These are phyloP conservation scores for Lyophyllum atratum DNA, from an alignment of 768 basidiomycete genomes.

Conservation along the genomic window DNA sequence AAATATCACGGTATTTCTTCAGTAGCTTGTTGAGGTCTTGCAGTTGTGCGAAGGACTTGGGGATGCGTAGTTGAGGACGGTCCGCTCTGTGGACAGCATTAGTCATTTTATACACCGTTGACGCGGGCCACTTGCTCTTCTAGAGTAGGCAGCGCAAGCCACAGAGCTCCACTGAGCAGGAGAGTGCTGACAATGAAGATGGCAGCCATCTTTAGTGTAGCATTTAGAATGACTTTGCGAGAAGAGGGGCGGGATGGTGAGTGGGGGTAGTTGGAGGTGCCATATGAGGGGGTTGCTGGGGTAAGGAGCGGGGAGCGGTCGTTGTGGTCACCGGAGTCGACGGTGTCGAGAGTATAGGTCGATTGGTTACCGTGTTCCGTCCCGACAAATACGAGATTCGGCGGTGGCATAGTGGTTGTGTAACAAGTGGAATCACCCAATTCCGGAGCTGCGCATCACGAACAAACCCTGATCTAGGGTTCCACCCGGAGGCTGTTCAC, in stretches of 20 bases:
- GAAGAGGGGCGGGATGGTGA: slow-evolving; percentile 44
- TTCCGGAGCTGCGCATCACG: neutral
- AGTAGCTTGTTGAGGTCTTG: slow-evolving; percentile 82
- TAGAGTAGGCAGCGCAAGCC: slow-evolving; percentile 76
- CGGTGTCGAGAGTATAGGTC: slow-evolving; percentile 66
- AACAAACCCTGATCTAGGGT: slow-evolving; percentile 20
- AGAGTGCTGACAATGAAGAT: slow-evolving; percentile 73
- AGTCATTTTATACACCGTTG: slow-evolving; percentile 8
- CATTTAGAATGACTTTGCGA: slow-evolving; percentile 69
- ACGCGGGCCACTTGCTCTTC: slow-evolving; percentile 58
- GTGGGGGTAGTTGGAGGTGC: slow-evolving; percentile 44
- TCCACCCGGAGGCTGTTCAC: neutral
- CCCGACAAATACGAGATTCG: slow-evolving; percentile 19
- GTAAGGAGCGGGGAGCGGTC: slow-evolving; percentile 44
- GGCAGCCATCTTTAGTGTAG: slow-evolving; percentile 80
- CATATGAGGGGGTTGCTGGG: slow-evolving; percentile 52
- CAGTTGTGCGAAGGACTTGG: slow-evolving; percentile 85
- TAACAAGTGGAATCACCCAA: slow-evolving; percentile 4
- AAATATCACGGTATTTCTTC: slow-evolving; percentile 90
- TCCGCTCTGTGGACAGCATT: slow-evolving; percentile 56
- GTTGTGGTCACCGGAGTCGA: slow-evolving; percentile 38
- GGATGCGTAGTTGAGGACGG: slow-evolving; percentile 74
- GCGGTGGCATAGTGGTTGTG: slow-evolving; percentile 22
- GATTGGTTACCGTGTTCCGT: slow-evolving; percentile 30
- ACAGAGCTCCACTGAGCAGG: slow-evolving; percentile 77